Evolutionary conservation across 495 filamentous ascomycete genomes (phyloP).

Genomic region (Penicillium argentinense): DNA sequence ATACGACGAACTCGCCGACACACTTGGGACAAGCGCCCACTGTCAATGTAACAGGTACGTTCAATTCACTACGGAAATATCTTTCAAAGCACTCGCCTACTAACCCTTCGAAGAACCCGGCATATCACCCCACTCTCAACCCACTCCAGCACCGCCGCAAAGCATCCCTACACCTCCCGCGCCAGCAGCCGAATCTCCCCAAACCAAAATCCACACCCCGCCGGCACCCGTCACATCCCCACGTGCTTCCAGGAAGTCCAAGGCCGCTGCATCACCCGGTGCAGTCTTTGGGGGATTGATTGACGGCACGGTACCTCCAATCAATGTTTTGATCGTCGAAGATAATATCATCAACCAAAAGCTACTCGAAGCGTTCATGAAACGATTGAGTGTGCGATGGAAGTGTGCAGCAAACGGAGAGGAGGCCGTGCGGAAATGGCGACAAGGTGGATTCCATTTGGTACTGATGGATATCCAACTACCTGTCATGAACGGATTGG

Average conservation of each 20-base stretch:
- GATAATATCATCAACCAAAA: slow-evolving; percentile 97
- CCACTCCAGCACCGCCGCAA: slow-evolving; percentile 25
- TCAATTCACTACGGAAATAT: neutral
- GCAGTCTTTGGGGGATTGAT: slow-evolving; percentile 63
- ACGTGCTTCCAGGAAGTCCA: slow-evolving; percentile 33
- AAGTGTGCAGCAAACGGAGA: slow-evolving; percentile 91
- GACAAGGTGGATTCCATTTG: slow-evolving; percentile 90
- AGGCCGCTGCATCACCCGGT: slow-evolving; percentile 45
- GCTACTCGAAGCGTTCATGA: slow-evolving; percentile 93
- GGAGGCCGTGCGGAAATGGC: slow-evolving; percentile 92
- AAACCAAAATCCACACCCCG: slow-evolving; percentile 36
- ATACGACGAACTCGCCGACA: slow-evolving; percentile 82
- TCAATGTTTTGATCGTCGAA: slow-evolving; percentile 97
- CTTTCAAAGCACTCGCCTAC: neutral
- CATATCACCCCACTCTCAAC: slow-evolving; percentile 23
- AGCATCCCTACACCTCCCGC: slow-evolving; percentile 40
- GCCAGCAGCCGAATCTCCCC: slow-evolving; percentile 36
- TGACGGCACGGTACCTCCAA: slow-evolving; percentile 85
- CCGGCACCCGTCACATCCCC: slow-evolving; percentile 40
- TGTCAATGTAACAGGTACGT: slow-evolving; percentile 29
- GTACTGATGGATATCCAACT: slow-evolving; percentile 99
- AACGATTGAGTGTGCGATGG: slow-evolving; percentile 96
- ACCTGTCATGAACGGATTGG: slow-evolving; percentile 93
- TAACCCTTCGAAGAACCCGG: slow-evolving; percentile 31
- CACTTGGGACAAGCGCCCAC: slow-evolving; percentile 42